Evolutionary conservation across 2,329 filamentous ascomycete genomes (phyloP).

Genomic region (Trichoderma asperellum): DNA sequence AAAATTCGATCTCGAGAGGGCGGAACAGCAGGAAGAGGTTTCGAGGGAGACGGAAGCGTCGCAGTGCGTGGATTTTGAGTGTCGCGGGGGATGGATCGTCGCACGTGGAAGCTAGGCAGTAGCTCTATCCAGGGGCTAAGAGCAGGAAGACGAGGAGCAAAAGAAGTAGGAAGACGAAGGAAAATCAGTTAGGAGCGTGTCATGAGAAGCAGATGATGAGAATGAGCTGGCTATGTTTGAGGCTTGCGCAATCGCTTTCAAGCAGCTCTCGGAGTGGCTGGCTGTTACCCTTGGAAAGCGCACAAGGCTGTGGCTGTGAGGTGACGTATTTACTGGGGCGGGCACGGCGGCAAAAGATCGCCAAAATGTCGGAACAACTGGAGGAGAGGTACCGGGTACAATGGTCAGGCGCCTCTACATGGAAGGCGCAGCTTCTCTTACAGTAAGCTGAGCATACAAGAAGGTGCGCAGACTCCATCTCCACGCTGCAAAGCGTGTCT

Average conservation of each 20-base stretch:
- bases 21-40: no score
- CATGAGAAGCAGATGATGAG: not conserved
- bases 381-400: not conserved
- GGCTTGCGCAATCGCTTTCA: conserved; percentile 19
- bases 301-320: conserved; percentile 23
- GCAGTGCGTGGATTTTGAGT: conserved; percentile 23
- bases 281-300: not conserved
- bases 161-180: not conserved
- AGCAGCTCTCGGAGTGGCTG: not conserved
- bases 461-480: not conserved
- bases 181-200: not conserved
- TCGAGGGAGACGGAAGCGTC: not conserved
- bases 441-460: not conserved
- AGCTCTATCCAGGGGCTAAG: not conserved
- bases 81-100: conserved; percentile 4
- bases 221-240: not conserved
- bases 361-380: not conserved
- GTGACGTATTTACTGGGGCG: conserved; percentile 16
- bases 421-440: not conserved
- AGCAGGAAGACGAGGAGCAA: not conserved
- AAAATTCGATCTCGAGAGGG: not conserved
- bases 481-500: not conserved
- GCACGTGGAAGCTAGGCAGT: conserved; percentile 2
- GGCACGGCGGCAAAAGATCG: not conserved
- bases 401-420: not conserved